These are phyloP conservation scores for Auricularia auricula-judae DNA, from an alignment of 768 basidiomycete genomes.

Conservation along the genomic window DNA sequence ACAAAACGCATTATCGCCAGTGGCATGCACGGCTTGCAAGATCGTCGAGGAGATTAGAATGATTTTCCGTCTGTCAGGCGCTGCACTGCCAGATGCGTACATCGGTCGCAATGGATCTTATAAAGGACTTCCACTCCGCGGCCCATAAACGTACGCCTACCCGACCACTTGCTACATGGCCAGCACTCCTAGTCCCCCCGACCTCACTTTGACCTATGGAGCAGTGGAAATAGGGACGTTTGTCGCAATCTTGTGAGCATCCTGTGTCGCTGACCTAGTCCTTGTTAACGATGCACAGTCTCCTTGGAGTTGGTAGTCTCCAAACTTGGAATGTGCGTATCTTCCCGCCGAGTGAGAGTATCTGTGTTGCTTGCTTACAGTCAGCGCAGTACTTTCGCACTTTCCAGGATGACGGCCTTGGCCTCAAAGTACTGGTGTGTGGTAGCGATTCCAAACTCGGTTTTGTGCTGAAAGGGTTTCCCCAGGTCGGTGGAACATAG, in stretches of 20 bases:
- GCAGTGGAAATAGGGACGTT: not conserved
- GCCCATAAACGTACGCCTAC: too few relatives aligned
- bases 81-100: too few relatives aligned
- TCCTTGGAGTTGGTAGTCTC: not conserved
- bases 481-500: not conserved
- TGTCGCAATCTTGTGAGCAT: not conserved
- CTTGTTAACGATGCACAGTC: not conserved
- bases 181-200: too few relatives aligned
- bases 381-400: not conserved
- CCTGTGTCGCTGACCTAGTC: not conserved
- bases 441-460: not conserved
- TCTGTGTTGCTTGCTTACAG: not conserved
- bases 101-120: too few relatives aligned
- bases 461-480: not conserved
- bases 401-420: not conserved
- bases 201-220: too few relatives aligned
- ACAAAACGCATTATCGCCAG: too few relatives aligned
- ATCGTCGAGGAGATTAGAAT: too few relatives aligned
- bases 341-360: too few relatives aligned
- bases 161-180: too few relatives aligned
- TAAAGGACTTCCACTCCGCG: too few relatives aligned
- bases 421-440: not conserved
- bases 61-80: too few relatives aligned
- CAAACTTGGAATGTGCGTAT: not conserved
- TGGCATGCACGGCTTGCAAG: too few relatives aligned